These are phyloP conservation scores for Shiraia sp. DNA, from an alignment of 2,329 filamentous ascomycete species.

Conservation along the genomic window DNA sequence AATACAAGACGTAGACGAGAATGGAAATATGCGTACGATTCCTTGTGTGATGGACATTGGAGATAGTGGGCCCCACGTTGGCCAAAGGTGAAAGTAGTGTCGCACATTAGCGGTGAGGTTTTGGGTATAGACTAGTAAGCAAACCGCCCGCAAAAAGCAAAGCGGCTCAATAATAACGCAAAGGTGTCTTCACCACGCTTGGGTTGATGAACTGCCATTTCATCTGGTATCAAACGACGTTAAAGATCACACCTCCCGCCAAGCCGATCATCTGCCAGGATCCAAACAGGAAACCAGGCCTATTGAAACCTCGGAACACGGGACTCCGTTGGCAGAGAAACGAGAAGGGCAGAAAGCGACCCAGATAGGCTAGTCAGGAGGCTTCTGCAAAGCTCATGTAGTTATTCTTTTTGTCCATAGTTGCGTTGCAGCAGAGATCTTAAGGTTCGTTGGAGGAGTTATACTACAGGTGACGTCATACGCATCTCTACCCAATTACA, in stretches of 20 bases:
- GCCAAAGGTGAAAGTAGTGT: slow-evolving; percentile 39
- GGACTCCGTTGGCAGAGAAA: slow-evolving; percentile 5
- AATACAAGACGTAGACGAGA: not conserved
- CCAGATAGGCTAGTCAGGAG: not conserved
- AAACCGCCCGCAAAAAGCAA: slow-evolving; percentile 3
- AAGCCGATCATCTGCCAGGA: slow-evolving; percentile 37
- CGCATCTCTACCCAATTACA: slow-evolving; percentile 25
- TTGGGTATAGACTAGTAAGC: slow-evolving; percentile 4
- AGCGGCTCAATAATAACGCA: too few species aligned
- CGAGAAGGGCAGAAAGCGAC: not conserved
- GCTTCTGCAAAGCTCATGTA: not conserved
- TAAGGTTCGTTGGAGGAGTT: too few species aligned
- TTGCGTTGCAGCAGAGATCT: too few species aligned
- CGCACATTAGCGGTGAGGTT: slow-evolving; percentile 27
- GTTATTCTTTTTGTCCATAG: too few species aligned
- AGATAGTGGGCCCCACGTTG: slow-evolving; percentile 42
- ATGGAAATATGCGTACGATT: slow-evolving; percentile 25
- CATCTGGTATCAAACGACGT: slow-evolving; percentile 8
- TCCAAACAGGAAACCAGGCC: slow-evolving; percentile 32
- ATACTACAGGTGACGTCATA: slow-evolving; percentile 42
- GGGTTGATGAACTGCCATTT: too few species aligned
- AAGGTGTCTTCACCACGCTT: too few species aligned
- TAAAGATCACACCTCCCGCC: slow-evolving; percentile 16
- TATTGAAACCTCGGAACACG: not conserved
- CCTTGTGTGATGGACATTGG: slow-evolving; percentile 31